Percentiles rank a stretch among this genome's conserved stretches.
Conservation (phyloP, 768 basidiomycete species). For the Phaeotremella fagi region DNA sequence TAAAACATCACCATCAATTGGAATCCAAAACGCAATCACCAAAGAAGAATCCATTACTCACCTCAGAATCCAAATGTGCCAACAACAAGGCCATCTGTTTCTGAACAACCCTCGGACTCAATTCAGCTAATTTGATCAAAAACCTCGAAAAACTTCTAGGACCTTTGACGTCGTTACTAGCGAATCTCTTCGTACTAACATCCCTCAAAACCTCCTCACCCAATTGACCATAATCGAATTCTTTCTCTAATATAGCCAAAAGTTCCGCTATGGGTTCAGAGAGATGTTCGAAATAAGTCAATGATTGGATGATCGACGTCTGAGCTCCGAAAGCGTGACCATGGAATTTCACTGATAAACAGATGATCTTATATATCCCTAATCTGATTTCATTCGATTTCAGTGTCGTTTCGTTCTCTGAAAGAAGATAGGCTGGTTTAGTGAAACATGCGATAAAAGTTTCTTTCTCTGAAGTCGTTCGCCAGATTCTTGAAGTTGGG, state of each 20-base stretch:
- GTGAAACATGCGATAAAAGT: slow-evolving; percentile 81
- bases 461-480: slow-evolving; percentile 77
- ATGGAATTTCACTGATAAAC: slow-evolving; percentile 85
- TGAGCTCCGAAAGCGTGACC: slow-evolving; percentile 77
- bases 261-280: slow-evolving; percentile 92
- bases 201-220: slow-evolving; percentile 78
- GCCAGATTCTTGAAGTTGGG: slow-evolving; percentile 78
- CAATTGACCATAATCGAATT: slow-evolving; percentile 82
- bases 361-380: slow-evolving; percentile 82
- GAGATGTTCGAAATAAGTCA: slow-evolving; percentile 92
- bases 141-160: slow-evolving; percentile 81
- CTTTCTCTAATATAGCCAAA: slow-evolving; percentile 68
- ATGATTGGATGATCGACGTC: slow-evolving; percentile 80
- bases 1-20: slow-evolving; percentile 46
- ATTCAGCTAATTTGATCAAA: slow-evolving; percentile 71
- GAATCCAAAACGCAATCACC: background rate
- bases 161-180: slow-evolving; percentile 65
- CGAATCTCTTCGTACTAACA: slow-evolving; percentile 35
- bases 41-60: slow-evolving; percentile 39
- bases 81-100: slow-evolving; percentile 85
- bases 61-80: slow-evolving; percentile 87
- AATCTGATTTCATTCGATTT: slow-evolving; percentile 66
- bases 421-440: slow-evolving; percentile 77
- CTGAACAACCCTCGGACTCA: slow-evolving; percentile 70
- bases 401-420: slow-evolving; percentile 83